Conservation (phyloP, 768 basidiomycete genomes). For the Russula vinacea region DNA sequence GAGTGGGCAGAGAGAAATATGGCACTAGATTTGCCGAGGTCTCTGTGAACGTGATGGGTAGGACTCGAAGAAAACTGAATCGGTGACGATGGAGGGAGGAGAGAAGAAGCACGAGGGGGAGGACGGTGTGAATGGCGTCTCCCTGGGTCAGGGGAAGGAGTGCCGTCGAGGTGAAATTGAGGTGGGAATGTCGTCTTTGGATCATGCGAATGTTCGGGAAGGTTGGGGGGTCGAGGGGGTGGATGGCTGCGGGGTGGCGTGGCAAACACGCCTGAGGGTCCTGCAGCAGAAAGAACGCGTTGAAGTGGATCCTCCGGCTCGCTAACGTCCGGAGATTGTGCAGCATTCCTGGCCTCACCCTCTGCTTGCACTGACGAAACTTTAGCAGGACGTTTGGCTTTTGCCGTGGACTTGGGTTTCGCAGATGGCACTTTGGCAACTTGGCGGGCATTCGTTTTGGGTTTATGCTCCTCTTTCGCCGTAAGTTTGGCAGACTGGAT, state of each 20-base stretch:
- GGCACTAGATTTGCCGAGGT: not conserved
- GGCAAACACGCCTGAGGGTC: conserved; percentile 10
- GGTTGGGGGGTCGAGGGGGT: conserved; percentile 21
- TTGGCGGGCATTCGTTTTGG: conserved; percentile 11
- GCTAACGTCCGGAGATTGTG: not conserved
- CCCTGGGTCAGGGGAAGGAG: conserved; percentile 20
- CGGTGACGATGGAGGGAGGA: conserved; percentile 23
- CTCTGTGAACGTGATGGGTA: not conserved
- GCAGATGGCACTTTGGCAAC: not conserved
- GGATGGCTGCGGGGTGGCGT: conserved; percentile 24
- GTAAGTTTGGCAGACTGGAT: not conserved
- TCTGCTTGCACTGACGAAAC: not conserved
- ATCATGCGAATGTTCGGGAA: conserved; percentile 21
- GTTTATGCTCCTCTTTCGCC: not conserved
- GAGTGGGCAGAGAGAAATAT: conserved; percentile 12
- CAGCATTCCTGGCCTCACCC: not conserved
- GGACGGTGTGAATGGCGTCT: conserved; percentile 14
- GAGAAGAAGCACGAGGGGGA: conserved; percentile 3
- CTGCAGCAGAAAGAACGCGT: conserved; percentile 3
- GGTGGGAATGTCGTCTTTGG: conserved; percentile 19
- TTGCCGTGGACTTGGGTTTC: conserved; percentile 17
- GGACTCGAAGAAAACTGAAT: conserved; percentile 22
- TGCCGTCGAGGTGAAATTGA: conserved; percentile 16
- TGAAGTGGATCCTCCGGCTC: conserved; percentile 6
- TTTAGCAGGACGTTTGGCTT: conserved; percentile 13